Percentiles rank a stretch among this genome's conserved stretches.
phyloP scores from a whole-genome alignment of 225 moss, liverwort and hornwort species.

The Pseudisothecium myosuroides region DNA sequence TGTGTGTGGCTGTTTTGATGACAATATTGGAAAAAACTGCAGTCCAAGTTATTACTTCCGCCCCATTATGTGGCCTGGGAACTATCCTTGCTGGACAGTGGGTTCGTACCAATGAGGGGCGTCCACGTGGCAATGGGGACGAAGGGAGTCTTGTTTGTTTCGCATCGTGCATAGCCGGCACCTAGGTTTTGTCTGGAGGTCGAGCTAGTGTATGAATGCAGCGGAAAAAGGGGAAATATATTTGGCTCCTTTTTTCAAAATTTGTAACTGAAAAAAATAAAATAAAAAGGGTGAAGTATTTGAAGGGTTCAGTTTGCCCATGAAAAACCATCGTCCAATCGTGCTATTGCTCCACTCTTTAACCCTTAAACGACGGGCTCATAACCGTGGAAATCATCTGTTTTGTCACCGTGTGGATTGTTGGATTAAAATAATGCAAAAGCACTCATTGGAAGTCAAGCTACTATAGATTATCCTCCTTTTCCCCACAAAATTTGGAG shows the following conservation, averaged over 20 bases:
- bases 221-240: not conserved
- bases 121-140: not conserved
- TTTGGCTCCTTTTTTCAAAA: not conserved
- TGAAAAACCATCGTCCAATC: not conserved
- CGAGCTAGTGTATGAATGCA: not conserved
- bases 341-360: not conserved
- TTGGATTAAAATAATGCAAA: too few relatives aligned
- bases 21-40: not conserved
- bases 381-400: too few relatives aligned
- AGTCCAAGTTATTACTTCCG: not conserved
- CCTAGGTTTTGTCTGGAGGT: not conserved
- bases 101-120: not conserved
- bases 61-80: not conserved
- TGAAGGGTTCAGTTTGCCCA: not conserved
- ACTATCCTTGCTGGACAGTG: not conserved
- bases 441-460: too few relatives aligned
- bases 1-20: not conserved
- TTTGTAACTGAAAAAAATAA: not conserved
- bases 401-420: too few relatives aligned
- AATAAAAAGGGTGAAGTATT: not conserved
- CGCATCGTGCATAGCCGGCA: not conserved
- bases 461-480: too few relatives aligned
- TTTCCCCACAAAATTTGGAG: too few relatives aligned
- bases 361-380: too few relatives aligned
- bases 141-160: not conserved